A percentile compares a stretch with the other conserved stretches of the same genome.
phyloP scores from a whole-genome alignment of 129 eudicot species.

The Helichrysum umbraculigerum region DNA sequence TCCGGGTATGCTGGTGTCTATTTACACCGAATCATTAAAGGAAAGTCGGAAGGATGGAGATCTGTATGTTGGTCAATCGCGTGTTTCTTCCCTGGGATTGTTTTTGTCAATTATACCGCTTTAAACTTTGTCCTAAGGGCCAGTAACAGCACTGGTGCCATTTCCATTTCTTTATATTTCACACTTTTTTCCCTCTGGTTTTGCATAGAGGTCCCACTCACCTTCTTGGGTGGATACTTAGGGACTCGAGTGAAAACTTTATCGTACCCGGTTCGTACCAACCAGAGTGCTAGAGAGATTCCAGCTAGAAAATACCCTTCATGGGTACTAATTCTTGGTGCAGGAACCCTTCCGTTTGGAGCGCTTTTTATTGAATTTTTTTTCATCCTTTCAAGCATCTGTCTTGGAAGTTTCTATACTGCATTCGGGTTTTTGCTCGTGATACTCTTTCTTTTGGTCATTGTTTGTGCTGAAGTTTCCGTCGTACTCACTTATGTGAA shows the following conservation, averaged over 20 bases:
- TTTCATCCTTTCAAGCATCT: conserved; percentile 61
- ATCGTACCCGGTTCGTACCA: conserved; percentile 56
- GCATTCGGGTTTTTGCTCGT: background rate
- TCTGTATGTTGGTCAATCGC: conserved; percentile 59
- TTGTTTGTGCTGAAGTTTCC: background rate
- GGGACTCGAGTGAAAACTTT: conserved; percentile 57
- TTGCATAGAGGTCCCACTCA: conserved; percentile 63
- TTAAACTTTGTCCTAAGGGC: conserved; percentile 57
- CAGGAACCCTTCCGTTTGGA: conserved; percentile 69
- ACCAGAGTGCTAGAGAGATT: conserved; percentile 60
- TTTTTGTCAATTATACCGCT: conserved; percentile 48
- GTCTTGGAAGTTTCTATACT: conserved; percentile 14
- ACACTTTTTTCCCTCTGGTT: conserved; percentile 59
- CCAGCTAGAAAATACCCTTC: conserved; percentile 62
- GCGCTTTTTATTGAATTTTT: conserved; percentile 60
- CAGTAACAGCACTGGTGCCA: conserved; percentile 60
- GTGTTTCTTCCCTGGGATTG: conserved; percentile 61
- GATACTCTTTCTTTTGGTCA: background rate
- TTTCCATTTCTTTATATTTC: conserved; percentile 56
- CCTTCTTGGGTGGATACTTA: conserved; percentile 58
- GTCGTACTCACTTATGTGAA: conserved; percentile 38
- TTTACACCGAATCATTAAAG: conserved; percentile 38
- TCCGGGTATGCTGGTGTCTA: background rate
- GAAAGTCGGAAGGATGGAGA: conserved; percentile 65
- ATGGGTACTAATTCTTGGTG: conserved; percentile 70